Percentiles rank a stretch among this genome's conserved stretches.
phyloP scores from a whole-genome alignment of 257 asterid genomes.

The Solanum arcanum region DNA sequence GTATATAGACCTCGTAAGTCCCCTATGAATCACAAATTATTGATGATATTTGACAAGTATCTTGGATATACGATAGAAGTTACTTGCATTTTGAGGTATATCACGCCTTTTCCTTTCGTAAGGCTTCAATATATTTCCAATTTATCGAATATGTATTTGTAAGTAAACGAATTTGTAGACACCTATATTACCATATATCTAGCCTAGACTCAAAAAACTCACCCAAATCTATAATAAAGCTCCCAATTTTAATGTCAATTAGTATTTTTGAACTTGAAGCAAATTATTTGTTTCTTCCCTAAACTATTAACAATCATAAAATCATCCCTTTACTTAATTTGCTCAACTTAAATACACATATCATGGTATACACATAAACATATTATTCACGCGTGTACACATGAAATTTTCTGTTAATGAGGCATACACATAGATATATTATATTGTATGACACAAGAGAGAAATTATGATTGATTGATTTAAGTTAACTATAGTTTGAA shows the following conservation, averaged over 20 bases:
- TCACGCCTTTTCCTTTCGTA: background rate
- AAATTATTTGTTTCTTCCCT: no score
- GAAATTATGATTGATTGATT: conserved; percentile 66
- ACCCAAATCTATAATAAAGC: background rate
- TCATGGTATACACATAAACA: background rate
- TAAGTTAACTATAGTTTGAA: conserved; percentile 74
- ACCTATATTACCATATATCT: no score
- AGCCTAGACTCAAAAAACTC: background rate
- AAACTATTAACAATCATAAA: background rate
- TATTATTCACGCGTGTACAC: background rate
- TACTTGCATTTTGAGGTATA: background rate
- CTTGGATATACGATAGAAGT: background rate
- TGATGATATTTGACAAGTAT: background rate
- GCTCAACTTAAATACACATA: background rate
- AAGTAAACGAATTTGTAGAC: background rate
- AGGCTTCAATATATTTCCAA: background rate
- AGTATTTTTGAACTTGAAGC: background rate
- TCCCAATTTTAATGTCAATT: background rate
- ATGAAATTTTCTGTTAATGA: background rate
- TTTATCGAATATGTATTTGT: background rate
- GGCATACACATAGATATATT: background rate
- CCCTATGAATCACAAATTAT: background rate
- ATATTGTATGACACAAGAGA: background rate
- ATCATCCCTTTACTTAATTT: background rate
- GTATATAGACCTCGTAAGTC: background rate